Evolutionary conservation across 2,329 filamentous ascomycete species (phyloP), one percentile per base, ranked within the genome.

Genomic region (Coniochaeta sp.): DNA sequence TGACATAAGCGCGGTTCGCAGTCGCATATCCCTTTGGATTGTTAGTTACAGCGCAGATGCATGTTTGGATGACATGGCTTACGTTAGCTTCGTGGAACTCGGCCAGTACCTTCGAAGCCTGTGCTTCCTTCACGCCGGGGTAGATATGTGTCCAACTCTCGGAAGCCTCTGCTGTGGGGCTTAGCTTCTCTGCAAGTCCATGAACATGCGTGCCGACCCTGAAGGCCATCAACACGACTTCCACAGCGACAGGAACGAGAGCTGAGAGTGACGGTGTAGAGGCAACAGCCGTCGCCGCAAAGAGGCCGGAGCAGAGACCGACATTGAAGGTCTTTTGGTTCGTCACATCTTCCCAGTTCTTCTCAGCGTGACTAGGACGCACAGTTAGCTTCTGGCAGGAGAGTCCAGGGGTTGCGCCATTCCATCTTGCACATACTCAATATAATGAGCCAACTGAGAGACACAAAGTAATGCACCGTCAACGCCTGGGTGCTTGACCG

Each of bases 111-210:
- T 67, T 67, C 58, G 71, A 74, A 4, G 78, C 78, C 18, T 76
- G 70, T 31, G 72, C 64, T 56, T 82, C 77, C 40, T 70, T 74
- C 40, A 77, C 69, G 42, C 74, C 77, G n/a, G 82, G 73, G 50
- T 87, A 74, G 56, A 87, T 79, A 52, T 79, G 82, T 7, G 84
- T 85, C 85, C 85, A 89, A 60, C 79, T 78, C 56, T 82, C 75
- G 14, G 79, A 79, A 33, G 63, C 62, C n/a, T 69, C 69, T 20
- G 48, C 56, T 7, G 67, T 57, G 6, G 71, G 69, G 56, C 61
- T 67, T 33, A 79, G 62, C 56, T 67, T 65, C 57, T 79, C 72
- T 12, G 78, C 73, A 51, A 81, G 61, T 6, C 71, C 68, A 31
- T 72, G 67, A 49, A 83, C 78, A 57, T 82, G 74, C 22, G 79